A percentile compares a stretch with the other conserved stretches of the same genome.
Conservation (phyloP, 2,329 filamentous ascomycete species). For the Elsinoe fawcettii region DNA sequence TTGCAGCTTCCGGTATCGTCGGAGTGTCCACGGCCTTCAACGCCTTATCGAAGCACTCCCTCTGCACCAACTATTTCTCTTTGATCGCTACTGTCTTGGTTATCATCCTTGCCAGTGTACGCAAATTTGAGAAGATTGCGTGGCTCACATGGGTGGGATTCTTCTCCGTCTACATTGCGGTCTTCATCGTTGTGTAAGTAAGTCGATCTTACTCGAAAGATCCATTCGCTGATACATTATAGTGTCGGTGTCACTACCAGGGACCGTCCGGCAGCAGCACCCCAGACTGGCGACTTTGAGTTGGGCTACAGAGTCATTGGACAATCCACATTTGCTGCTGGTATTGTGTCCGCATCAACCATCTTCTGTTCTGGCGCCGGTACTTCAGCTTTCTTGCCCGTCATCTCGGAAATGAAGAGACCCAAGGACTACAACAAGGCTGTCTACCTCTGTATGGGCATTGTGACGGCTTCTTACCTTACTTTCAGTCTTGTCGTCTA, state of each 20-base stretch:
- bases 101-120: constrained; percentile 44
- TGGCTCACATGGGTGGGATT: constrained; percentile 58
- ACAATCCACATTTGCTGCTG: constrained; percentile 50
- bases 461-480: constrained; percentile 52
- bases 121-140: constrained; percentile 53
- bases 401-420: constrained; percentile 57
- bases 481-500: constrained; percentile 55
- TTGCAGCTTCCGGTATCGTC: constrained; percentile 51
- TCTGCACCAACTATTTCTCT: constrained; percentile 53
- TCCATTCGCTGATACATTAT: not conserved
- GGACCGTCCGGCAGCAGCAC: constrained; percentile 53
- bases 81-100: constrained; percentile 47
- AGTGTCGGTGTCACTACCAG: constrained; percentile 45
- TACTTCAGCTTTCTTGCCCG: constrained; percentile 54
- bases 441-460: constrained; percentile 50
- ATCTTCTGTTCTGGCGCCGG: constrained; percentile 55
- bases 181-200: constrained; percentile 32
- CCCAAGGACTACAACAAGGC: constrained; percentile 55
- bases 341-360: constrained; percentile 50
- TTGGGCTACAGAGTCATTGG: constrained; percentile 52
- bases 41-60: constrained; percentile 49
- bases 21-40: constrained; percentile 54
- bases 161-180: constrained; percentile 48
- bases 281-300: constrained; percentile 51
- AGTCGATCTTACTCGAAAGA: not conserved